Conservation (phyloP, 2,329 filamentous ascomycete genomes). For the Colletotrichum liriopes region DNA sequence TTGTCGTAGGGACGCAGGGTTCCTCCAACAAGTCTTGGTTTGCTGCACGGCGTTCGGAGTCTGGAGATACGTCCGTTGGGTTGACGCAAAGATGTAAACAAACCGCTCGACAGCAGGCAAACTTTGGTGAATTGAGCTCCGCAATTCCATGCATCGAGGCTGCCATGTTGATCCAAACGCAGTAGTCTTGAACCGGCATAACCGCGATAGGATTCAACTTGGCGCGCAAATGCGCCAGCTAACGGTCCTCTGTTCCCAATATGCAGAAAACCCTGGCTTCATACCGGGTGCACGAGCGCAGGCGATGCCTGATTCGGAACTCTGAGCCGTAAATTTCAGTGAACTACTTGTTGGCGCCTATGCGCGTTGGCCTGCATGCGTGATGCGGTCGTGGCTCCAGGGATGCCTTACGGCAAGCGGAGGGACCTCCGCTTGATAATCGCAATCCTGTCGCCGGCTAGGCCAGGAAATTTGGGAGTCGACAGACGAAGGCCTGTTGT, state of each 20-base stretch:
- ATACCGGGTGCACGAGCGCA: constrained; percentile 13
- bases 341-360: constrained; percentile 41
- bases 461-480: neutral
- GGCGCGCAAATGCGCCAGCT: constrained; percentile 25
- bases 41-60: constrained; percentile 29
- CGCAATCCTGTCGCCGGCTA: neutral
- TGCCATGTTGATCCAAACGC: neutral
- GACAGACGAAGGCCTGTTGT: neutral
- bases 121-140: neutral
- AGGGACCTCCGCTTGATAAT: constrained; percentile 3
- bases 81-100: constrained; percentile 10
- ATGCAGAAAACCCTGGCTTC: neutral
- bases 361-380: constrained; percentile 41
- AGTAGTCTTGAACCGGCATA: constrained; percentile 6
- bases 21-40: constrained; percentile 25
- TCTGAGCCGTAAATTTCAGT: constrained; percentile 7
- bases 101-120: neutral
- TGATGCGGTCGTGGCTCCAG: constrained; percentile 39
- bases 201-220: constrained; percentile 21
- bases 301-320: constrained; percentile 10
- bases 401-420: constrained; percentile 25
- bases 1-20: constrained; percentile 28
- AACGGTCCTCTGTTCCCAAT: constrained; percentile 9
- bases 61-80: constrained; percentile 18
- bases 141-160: constrained; percentile 8